phyloP scores from a whole-genome alignment of 1,139 yeast genomes.

The Debaryomyces subglobosus region DNA sequence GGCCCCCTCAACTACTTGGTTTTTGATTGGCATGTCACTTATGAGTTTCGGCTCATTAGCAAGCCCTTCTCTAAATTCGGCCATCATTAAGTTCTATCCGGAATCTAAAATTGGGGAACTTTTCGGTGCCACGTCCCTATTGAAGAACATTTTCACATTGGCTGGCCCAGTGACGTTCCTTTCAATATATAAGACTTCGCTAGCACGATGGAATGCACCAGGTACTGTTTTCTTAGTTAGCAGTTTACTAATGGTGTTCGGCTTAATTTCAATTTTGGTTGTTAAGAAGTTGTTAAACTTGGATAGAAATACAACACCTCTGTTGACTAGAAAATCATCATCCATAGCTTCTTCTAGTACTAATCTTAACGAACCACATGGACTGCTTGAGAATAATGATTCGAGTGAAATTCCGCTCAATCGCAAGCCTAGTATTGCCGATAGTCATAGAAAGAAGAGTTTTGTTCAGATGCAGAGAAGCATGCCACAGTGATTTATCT shows the following conservation, averaged over 20 bases:
- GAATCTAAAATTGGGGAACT: constrained; percentile 44
- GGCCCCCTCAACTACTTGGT: constrained; percentile 20
- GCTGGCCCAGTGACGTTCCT: constrained; percentile 25
- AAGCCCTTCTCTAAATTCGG: constrained; percentile 38
- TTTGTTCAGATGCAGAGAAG: constrained; percentile 8
- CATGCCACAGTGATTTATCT: not conserved
- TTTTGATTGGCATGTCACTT: constrained; percentile 30
- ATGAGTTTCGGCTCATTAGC: constrained; percentile 50
- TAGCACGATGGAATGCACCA: constrained; percentile 8
- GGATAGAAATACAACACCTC: constrained; percentile 3
- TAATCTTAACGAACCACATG: not conserved
- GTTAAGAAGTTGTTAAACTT: constrained; percentile 9
- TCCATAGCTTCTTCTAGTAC: not conserved
- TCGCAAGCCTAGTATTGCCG: constrained; percentile 7
- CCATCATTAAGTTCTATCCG: constrained; percentile 42
- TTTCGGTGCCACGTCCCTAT: constrained; percentile 40
- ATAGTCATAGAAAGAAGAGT: constrained; percentile 13
- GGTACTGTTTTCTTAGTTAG: constrained; percentile 10
- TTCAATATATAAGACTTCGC: constrained; percentile 23
- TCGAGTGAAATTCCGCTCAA: not conserved
- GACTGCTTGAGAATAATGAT: not conserved
- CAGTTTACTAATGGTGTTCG: not conserved
- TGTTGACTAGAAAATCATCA: constrained; percentile 1
- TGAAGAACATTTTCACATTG: constrained; percentile 28
- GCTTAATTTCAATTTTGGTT: not conserved